phyloP scores from a whole-genome alignment of 331 rosid genomes.

The Malus hybrid region DNA sequence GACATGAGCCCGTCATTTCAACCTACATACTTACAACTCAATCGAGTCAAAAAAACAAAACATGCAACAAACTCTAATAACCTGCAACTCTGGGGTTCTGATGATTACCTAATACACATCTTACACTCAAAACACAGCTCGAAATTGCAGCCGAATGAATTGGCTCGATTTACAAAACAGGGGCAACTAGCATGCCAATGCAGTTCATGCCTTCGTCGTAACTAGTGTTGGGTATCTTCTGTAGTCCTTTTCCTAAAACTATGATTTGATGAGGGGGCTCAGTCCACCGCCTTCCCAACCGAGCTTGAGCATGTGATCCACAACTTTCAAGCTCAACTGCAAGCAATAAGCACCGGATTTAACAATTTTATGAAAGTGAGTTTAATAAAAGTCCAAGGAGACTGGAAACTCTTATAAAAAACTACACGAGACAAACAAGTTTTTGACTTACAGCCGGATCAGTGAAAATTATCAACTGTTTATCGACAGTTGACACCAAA shows the following conservation, averaged over 20 bases:
- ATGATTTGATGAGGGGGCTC: slow-evolving; percentile 59
- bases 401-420: neutral
- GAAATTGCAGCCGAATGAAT: slow-evolving; percentile 17
- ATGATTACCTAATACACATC: slow-evolving; percentile 30
- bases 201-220: slow-evolving; percentile 29
- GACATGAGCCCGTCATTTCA: slow-evolving; percentile 15
- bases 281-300: slow-evolving; percentile 97
- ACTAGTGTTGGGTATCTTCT: slow-evolving; percentile 16
- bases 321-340: slow-evolving; percentile 99
- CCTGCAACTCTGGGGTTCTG: slow-evolving; percentile 18
- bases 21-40: slow-evolving; percentile 21
- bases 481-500: slow-evolving; percentile 84
- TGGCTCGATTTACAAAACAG: slow-evolving; percentile 18
- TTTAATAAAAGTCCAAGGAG: neutral
- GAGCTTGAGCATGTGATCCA: slow-evolving; percentile 95
- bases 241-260: slow-evolving; percentile 32
- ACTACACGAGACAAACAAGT: neutral
- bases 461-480: slow-evolving; percentile 75
- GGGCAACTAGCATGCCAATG: slow-evolving; percentile 10
- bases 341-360: slow-evolving; percentile 16
- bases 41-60: neutral
- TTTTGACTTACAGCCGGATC: slow-evolving; percentile 84
- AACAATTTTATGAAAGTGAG: neutral
- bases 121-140: slow-evolving; percentile 34
- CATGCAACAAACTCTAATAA: slow-evolving; percentile 29